Base-by-base conservation (phyloP, 768 basidiomycete genomes). In the Crepidotus variabilis region DNA sequence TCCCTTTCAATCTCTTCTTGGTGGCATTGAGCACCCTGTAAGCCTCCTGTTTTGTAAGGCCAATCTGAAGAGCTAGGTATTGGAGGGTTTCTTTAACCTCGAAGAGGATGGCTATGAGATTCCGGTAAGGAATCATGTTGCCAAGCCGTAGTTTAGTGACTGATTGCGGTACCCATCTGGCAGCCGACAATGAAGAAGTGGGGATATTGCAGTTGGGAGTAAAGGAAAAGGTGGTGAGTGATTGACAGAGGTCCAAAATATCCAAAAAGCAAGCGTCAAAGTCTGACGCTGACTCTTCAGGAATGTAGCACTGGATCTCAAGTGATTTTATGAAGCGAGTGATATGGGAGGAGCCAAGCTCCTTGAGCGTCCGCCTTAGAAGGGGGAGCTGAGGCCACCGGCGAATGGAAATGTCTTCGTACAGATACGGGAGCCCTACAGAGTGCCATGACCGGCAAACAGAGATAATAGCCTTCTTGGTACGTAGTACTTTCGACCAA, bases 391-490 rank as follows among this genome's bases (percentile, higher is more conserved):
- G 66, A 22, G 56, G 61, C n/a, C 62, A 50, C 6, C 58, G 60
- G 9, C 60, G 66, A 35, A 73, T 58, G 35, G 54, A 59, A 14
- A 72, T 51, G 16, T 65, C 58, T 47, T 65, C 57, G 51, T 71
- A 73, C 3, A 72, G 58, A 33, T 67, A 39, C 14, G 58, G 46
- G 34, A 68, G 56, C 7, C 63, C 67, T 18, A 63, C 53, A 23
- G 52, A 21, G 46, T 68, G 56, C 69, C 70, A 72, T 1, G 45
- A 33, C 23, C 60, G 65, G 58, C 66, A 73, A 13, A 72, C 71
- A 10, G 58, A 32, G 13, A 60, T 18, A 13, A 70, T 18, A 6
- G 60, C 11, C 28, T 57, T 52, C 49, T 69, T 72, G 10, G 61
- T 63, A 11, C 35, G 54, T 21, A 63, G 32, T 1, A 66, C 60